These are phyloP conservation scores for Nicotiana paniculata DNA, from an alignment of 257 asterid genomes.

Conservation along the genomic window DNA sequence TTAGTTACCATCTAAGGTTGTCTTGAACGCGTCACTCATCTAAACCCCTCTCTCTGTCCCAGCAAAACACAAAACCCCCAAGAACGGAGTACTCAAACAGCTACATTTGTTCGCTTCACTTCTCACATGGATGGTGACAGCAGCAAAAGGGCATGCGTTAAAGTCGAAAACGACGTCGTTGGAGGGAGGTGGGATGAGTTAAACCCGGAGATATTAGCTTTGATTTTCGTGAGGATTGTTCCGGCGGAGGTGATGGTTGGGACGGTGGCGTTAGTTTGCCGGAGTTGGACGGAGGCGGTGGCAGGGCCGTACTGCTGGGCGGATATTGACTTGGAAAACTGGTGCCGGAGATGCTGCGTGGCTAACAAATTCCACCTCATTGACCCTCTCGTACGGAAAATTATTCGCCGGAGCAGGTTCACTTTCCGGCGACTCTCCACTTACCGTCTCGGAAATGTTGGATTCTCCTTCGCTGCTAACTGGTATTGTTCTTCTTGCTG, in stretches of 20 bases:
- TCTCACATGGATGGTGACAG: not conserved
- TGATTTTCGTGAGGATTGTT: not conserved
- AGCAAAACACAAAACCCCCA: not conserved
- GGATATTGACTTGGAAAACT: slow-evolving; percentile 15
- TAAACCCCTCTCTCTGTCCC: not conserved
- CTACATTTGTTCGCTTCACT: not conserved
- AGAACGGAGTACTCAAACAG: not conserved
- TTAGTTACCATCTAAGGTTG: not conserved
- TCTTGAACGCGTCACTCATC: not conserved
- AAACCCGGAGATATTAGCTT: not conserved
- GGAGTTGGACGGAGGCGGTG: slow-evolving; percentile 20
- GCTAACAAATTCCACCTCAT: not conserved
- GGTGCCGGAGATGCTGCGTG: slow-evolving; percentile 14
- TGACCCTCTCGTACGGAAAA: slow-evolving; percentile 12
- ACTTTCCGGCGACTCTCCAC: slow-evolving; percentile 7
- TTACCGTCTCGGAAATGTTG: slow-evolving; percentile 14
- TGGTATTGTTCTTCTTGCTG: slow-evolving; percentile 5
- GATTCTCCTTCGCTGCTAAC: slow-evolving; percentile 13
- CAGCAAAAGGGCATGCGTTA: not conserved
- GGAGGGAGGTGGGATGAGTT: slow-evolving; percentile 8
- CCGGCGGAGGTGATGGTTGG: slow-evolving; percentile 1
- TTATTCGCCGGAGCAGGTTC: slow-evolving; percentile 16
- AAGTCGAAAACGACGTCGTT: not conserved
- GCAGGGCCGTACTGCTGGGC: slow-evolving; percentile 17
- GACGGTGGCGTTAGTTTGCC: slow-evolving; percentile 12